Base-by-base conservation (phyloP, 2,329 filamentous ascomycete genomes). In the Sphaerostilbella broomeana region DNA sequence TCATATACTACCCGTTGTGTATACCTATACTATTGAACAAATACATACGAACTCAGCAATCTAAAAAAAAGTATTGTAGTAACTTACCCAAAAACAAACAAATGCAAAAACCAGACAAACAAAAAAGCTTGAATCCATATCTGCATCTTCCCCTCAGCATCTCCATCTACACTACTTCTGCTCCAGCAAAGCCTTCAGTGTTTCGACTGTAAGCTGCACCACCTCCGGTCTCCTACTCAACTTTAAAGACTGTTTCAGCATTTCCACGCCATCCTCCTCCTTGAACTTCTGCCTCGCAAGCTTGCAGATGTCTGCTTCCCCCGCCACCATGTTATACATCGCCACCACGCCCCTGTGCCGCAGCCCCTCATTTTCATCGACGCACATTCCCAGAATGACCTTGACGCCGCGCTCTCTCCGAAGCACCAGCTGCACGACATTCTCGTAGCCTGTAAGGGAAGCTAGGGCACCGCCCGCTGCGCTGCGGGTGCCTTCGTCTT, bases 391-490 rank as follows among this genome's bases (percentile, higher is more conserved):
- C n/a, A 98, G 61, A n/a, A 97, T 53, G n/a, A 86, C 77, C 45
- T 79, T 72, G 4, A 92, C 71, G 1, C 86, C 87, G 11, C 83
- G 73, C 5, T 86, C 77, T 24, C 83, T 72, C 43, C 77, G 74
- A 25, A 94, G 52, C 3, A 97, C 72, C 4, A 75, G 81, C 3
- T 75, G 70, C 1, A 90, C 81, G 0, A 86, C 84, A 2, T 74
- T 72, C 51, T 92, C 86, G 57, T 82, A 88, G 20, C 79, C 77
- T 0, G 88, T 88, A 17, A 98, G 64, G 62, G 85, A 85, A 1
- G 90, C 92, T 35, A 98, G 61, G 0, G 88, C 90, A 2, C 92
- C 92, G 3, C 89, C 88, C 0, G 92, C 89, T 0, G 88, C 92
- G 33, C 81, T 79, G 20, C 90, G 71, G 0, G 88, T 95, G 0